Conservation (phyloP, 192 early-diverging fungal genomes). For the Podochytrium sp. region DNA sequence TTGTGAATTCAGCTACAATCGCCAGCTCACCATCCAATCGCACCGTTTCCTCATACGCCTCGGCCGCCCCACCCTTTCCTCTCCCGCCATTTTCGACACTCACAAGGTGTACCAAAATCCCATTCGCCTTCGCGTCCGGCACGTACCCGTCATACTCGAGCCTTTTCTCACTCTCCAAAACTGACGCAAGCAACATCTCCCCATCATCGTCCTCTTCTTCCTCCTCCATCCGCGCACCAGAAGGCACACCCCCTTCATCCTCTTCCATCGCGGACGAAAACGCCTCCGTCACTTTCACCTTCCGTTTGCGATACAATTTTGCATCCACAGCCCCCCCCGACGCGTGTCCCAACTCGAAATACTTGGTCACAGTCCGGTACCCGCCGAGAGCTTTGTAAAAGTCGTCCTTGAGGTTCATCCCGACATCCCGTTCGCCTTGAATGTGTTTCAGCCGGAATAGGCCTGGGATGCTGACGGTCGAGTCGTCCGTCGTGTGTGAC, state of each 20-base stretch:
- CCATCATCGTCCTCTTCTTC: constrained; percentile 1
- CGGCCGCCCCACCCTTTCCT: constrained; percentile 15
- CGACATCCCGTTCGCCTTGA: constrained; percentile 9
- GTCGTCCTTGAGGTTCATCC: background rate
- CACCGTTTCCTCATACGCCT: constrained; percentile 2
- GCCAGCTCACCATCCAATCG: constrained; percentile 14
- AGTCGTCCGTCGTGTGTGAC: background rate
- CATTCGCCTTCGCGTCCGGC: background rate
- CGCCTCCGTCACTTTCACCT: background rate
- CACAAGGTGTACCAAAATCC: background rate
- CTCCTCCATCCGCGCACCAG: no score
- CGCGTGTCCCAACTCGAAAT: background rate
- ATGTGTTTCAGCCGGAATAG: background rate
- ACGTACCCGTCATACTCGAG: background rate
- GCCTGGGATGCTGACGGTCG: background rate
- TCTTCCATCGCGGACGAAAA: background rate
- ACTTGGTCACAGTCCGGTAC: background rate
- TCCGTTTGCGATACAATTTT: constrained; percentile 1
- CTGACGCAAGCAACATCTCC: constrained; percentile 13
- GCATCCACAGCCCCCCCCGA: background rate
- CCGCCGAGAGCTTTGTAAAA: constrained; percentile 8
- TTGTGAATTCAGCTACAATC: constrained; percentile 11
- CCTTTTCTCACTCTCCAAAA: background rate
- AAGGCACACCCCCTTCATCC: no score
- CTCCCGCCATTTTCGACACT: constrained; percentile 5